Evolutionary conservation across 2,329 filamentous ascomycete species (phyloP), one percentile per base, ranked within the genome.

Genomic region (Fusarium proliferatum): DNA sequence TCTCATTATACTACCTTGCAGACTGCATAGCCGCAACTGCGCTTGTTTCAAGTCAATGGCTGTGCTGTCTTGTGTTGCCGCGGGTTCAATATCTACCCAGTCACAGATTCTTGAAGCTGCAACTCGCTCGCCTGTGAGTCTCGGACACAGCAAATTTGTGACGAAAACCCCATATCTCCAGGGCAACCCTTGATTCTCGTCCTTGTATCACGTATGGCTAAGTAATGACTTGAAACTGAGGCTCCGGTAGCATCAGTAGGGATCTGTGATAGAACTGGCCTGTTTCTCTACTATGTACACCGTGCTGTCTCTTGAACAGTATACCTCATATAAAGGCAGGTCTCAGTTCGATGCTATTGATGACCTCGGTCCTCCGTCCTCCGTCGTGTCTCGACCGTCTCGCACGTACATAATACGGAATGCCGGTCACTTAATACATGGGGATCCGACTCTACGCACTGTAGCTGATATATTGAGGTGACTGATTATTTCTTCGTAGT

Each of bases 1-100:
- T 39, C 23, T 34, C n/a, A 19, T 52, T 23, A 34, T 19, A 26
- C 23, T 28, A 53, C 51, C 23, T 53, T 36, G 19, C 28, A n/a
- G 23, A 39, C 51, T 45, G 48, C 38, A 52, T 59, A 59, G 64
- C 68, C 64, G 68, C 58, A 66, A 70, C 53, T 64, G 72, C 74
- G 74, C 74, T 76, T 76, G 74, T 76, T 75, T 76, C 74, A 62
- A 58, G 46, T 67, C 57, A 51, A 65, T 43, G 53, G 53, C 34
- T 60, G 19, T 43, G 42, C 23, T 67, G 49, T 58, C 34, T 59
- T 74, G 63, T 52, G 38, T 60, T 64, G 45, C 59, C 57, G 51
- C 43, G 39, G n/a, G 58, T 38, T 41, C 36, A 49, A 49, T 28
- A 53, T 63, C 36, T 49, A 51, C 57, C 68, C 63, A 55, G 53